phyloP scores from a whole-genome alignment of 176 grass and related monocot species.

The Carex cristatella region DNA sequence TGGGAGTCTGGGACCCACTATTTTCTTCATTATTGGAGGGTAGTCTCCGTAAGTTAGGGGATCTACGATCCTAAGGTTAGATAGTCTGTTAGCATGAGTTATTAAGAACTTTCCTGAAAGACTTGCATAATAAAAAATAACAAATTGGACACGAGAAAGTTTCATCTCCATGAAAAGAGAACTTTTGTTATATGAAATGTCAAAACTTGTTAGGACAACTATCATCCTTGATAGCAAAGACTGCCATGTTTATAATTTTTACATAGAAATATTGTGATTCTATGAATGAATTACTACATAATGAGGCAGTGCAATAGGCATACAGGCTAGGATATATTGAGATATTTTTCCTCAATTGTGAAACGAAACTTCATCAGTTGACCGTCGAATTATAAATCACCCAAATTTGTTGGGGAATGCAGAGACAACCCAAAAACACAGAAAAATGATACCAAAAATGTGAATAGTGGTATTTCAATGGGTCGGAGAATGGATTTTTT shows the following conservation, averaged over 20 bases:
- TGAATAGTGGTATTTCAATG: neutral
- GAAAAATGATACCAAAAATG: neutral
- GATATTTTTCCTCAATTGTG: neutral
- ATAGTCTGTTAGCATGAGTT: neutral
- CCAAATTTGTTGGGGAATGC: neutral
- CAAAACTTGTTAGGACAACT: neutral
- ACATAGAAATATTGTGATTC: neutral
- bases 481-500: neutral
- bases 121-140: neutral
- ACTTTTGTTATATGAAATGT: neutral
- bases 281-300: neutral
- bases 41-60: slow-evolving; percentile 46
- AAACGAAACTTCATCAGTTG: neutral
- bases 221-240: neutral
- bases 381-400: neutral
- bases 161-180: neutral
- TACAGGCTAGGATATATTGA: neutral
- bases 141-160: neutral
- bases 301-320: neutral
- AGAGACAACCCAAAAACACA: neutral
- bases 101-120: neutral
- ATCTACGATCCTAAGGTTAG: slow-evolving; percentile 38
- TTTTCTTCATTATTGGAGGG: slow-evolving; percentile 43
- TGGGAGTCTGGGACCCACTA: slow-evolving; percentile 32
- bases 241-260: neutral